A percentile compares a stretch with the other conserved stretches of the same genome.
phyloP scores from a whole-genome alignment of 2,329 filamentous ascomycete species.

The Metarhizium sp. region DNA sequence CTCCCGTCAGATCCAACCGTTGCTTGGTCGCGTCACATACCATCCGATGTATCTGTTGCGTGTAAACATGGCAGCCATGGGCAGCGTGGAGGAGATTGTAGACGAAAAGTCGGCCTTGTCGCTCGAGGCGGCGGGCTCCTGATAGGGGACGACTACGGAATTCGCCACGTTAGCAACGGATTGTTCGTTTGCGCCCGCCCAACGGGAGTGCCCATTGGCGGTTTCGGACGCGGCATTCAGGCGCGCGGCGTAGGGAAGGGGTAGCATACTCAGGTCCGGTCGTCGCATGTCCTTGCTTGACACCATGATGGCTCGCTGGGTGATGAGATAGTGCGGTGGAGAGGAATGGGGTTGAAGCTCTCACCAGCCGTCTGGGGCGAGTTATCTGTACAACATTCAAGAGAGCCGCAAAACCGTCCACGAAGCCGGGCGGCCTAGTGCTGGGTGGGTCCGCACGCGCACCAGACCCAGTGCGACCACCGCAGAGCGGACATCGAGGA shows the following conservation, averaged over 20 bases:
- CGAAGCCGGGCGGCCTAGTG: too few relatives aligned
- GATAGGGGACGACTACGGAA: slow-evolving; percentile 72
- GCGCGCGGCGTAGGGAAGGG: background rate
- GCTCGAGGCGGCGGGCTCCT: slow-evolving; percentile 60
- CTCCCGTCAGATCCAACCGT: background rate
- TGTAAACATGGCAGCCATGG: slow-evolving; percentile 94
- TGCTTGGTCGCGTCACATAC: slow-evolving; percentile 25
- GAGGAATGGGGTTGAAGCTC: background rate
- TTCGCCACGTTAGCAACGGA: background rate
- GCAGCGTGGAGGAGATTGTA: slow-evolving; percentile 67
- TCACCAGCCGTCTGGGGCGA: background rate
- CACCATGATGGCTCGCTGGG: slow-evolving; percentile 22
- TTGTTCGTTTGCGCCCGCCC: background rate
- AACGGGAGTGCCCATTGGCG: background rate
- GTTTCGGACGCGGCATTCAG: background rate
- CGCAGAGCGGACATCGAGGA: too few relatives aligned
- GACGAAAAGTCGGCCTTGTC: slow-evolving; percentile 61
- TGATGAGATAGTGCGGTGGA: background rate
- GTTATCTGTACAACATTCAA: too few relatives aligned
- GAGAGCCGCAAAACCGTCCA: too few relatives aligned
- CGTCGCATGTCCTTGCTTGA: slow-evolving; percentile 34
- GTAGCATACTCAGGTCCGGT: slow-evolving; percentile 31
- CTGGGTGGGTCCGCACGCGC: too few relatives aligned
- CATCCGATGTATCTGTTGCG: slow-evolving; percentile 73
- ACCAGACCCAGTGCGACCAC: too few relatives aligned